These are phyloP conservation scores for Phoenix roebelenii DNA, from an alignment of 176 grass and related monocot species.

Conservation along the genomic window DNA sequence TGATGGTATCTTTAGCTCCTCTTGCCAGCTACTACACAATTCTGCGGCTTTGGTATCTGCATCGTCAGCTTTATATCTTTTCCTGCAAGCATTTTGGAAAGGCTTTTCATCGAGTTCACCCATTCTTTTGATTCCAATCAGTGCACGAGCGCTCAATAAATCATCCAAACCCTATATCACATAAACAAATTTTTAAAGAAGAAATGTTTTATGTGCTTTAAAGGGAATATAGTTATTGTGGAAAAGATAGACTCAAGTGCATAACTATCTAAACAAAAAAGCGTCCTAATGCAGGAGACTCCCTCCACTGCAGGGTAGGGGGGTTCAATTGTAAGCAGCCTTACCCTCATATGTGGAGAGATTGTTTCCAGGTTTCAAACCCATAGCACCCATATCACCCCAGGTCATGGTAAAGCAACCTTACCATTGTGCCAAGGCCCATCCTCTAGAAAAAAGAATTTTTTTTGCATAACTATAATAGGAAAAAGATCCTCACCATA, in stretches of 20 bases:
- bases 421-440: no score
- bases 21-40: slow-evolving; percentile 57
- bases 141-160: slow-evolving; percentile 36
- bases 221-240: neutral
- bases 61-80: slow-evolving; percentile 33
- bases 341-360: no score
- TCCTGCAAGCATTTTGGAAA: slow-evolving; percentile 60
- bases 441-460: no score
- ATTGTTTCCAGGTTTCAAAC: no score
- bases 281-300: no score
- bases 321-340: no score
- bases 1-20: slow-evolving; percentile 80
- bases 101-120: slow-evolving; percentile 68
- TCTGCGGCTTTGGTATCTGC: slow-evolving; percentile 35
- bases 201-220: no score
- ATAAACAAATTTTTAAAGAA: neutral
- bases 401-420: no score
- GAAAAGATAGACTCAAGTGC: neutral
- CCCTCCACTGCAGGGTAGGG: no score
- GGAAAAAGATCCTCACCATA: slow-evolving; percentile 27
- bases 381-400: no score
- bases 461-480: no score
- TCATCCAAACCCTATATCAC: slow-evolving; percentile 62
- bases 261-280: neutral
- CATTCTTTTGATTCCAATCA: slow-evolving; percentile 89